Evolutionary conservation across 2,329 filamentous ascomycete species (phyloP), one percentile per base, ranked within the genome.

Genomic region (Sclerotinia subarctica): DNA sequence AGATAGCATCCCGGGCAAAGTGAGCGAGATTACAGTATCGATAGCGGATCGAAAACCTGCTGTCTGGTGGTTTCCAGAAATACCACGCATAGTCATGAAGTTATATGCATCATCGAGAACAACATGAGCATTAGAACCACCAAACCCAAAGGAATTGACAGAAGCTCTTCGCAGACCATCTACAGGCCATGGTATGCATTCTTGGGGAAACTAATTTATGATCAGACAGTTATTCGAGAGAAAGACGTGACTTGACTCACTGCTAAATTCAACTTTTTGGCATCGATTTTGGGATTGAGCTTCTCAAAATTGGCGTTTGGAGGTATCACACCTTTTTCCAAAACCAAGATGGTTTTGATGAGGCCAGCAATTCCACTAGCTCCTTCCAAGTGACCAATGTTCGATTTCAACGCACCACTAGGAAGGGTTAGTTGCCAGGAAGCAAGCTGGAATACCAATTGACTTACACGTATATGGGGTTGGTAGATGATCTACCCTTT

Each of bases 81-180:
- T 52, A n/a, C 35, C 47, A 17, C n/a, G 52, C 24, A 19, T 13
- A 5, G 32, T 32, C 11, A 54, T 46, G 21, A 44, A 66, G 15
- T 60, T 19, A 38, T 24, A 35, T 8, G 47, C 47, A 66, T 66
- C 67, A 38, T 68, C 54, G 19, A 68, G 17, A 53, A 62, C 29
- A 8, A 47, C 21, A 35, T 69, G 64, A 10, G 49, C 21, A 64
- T 70, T 83, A 19, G 81, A 79, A 21, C 82, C 81, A 5, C 82
- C 81, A 42, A 80, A 82, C 0, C 82, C 81, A 57, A 83, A 73
- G 38, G n/a, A 65, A 29, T 73, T 75, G 21, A 75, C 58, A 21
- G 64, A 69, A 8, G 64, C 62, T 52, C 71, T 64, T 11, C 70
- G 68, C 6, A 64, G 19, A 8, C 65, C 68, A 42, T 58, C 17